phyloP scores from a whole-genome alignment of 2,329 filamentous ascomycete species.

The Xylariaceae sp. region DNA sequence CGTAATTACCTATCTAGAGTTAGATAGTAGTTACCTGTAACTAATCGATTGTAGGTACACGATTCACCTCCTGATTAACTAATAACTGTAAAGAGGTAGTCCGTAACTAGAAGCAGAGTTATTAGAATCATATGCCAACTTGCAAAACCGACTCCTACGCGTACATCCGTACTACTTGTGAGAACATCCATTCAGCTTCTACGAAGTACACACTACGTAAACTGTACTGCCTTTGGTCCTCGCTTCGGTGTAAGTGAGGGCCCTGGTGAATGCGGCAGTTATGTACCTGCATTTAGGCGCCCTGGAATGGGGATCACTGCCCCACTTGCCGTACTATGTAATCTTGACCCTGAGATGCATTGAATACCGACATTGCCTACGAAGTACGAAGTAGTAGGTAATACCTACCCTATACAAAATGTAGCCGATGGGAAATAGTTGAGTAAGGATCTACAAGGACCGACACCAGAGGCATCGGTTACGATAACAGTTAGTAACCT shows the following conservation, averaged over 20 bases:
- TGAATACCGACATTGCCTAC: not conserved
- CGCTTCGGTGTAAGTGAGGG: constrained; percentile 10
- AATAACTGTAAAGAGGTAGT: no score
- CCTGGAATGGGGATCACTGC: constrained; percentile 6
- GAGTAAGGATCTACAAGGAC: not conserved
- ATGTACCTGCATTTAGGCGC: constrained; percentile 19
- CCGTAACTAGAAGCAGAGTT: no score
- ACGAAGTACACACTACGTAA: no score
- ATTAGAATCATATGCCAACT: no score
- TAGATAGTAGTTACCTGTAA: no score
- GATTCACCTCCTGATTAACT: no score
- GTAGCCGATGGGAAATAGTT: not conserved
- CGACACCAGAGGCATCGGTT: not conserved
- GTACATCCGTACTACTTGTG: no score
- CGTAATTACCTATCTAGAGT: no score
- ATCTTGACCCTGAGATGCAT: not conserved
- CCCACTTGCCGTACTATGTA: constrained; percentile 15
- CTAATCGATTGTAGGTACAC: no score
- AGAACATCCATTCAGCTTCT: no score
- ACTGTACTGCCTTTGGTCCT: not conserved
- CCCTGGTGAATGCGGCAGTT: not conserved
- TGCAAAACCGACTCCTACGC: no score
- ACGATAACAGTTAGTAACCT: no score
- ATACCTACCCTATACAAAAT: not conserved
- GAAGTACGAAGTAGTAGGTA: not conserved